Conservation (phyloP, 192 early-diverging fungal genomes). For the Backusella circina region DNA sequence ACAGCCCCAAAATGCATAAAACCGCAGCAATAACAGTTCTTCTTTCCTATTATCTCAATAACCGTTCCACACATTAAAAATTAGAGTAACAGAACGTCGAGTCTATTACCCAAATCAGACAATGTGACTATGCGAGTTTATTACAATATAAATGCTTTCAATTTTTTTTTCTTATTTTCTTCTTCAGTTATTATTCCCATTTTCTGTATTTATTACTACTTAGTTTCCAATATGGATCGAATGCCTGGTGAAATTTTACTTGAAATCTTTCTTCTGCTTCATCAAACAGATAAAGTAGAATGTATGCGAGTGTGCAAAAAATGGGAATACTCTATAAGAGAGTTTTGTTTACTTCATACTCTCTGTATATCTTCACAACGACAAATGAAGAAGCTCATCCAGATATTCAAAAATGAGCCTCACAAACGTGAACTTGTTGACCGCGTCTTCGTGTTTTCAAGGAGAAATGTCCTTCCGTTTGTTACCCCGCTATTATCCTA, state of each 20-base stretch:
- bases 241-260: background rate
- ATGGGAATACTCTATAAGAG: background rate
- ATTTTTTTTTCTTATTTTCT: background rate
- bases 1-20: background rate
- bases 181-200: background rate
- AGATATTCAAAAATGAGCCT: background rate
- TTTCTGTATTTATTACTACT: background rate
- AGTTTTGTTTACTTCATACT: background rate
- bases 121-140: background rate
- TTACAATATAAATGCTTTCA: background rate
- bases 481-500: background rate
- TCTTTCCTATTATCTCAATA: background rate
- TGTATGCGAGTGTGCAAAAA: background rate
- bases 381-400: background rate
- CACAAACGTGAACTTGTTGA: background rate
- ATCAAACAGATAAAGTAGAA: background rate
- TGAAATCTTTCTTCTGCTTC: background rate
- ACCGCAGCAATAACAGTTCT: background rate
- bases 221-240: background rate
- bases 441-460: background rate
- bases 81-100: background rate
- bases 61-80: background rate
- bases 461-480: background rate
- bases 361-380: background rate
- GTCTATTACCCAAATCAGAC: background rate